Conservation (phyloP, 1,139 yeast genomes). For the Candida gigantensis region DNA sequence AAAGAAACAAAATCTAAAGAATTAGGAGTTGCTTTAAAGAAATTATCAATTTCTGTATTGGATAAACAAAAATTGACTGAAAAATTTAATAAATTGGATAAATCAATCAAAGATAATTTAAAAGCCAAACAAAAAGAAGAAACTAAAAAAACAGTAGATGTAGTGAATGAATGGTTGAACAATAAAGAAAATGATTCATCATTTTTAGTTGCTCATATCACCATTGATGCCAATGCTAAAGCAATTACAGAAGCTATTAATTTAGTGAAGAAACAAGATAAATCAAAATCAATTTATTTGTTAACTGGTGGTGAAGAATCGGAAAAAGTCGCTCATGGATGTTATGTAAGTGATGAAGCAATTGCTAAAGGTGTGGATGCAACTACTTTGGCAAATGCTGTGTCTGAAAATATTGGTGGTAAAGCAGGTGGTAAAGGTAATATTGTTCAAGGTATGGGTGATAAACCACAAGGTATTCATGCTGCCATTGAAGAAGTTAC, state of each 20-base stretch:
- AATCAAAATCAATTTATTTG: slow-evolving; percentile 77
- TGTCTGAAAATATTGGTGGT: slow-evolving; percentile 82
- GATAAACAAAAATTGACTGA: slow-evolving; percentile 75
- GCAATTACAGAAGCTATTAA: slow-evolving; percentile 92
- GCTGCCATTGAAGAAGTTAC: slow-evolving; percentile 74
- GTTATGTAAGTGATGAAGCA: slow-evolving; percentile 77
- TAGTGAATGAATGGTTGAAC: slow-evolving; percentile 70
- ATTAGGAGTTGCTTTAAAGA: slow-evolving; percentile 80
- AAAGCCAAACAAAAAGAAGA: slow-evolving; percentile 89
- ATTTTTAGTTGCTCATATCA: slow-evolving; percentile 65
- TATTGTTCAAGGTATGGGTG: slow-evolving; percentile 96
- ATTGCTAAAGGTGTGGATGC: slow-evolving; percentile 75
- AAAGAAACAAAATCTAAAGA: slow-evolving; percentile 83
- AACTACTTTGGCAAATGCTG: slow-evolving; percentile 69
- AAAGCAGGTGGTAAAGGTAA: slow-evolving; percentile 98
- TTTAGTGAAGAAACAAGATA: slow-evolving; percentile 74
- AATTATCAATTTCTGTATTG: slow-evolving; percentile 77
- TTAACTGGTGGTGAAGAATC: slow-evolving; percentile 76
- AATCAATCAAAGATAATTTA: slow-evolving; percentile 81
- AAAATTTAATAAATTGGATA: slow-evolving; percentile 76
- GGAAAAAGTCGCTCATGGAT: slow-evolving; percentile 92
- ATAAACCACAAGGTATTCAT: slow-evolving; percentile 65
- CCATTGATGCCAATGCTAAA: slow-evolving; percentile 83
- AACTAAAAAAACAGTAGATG: slow-evolving; percentile 75
- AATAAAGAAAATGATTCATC: slow-evolving; percentile 45